phyloP scores from a whole-genome alignment of 305 asterid species.

The Fraxinus angustifolia region DNA sequence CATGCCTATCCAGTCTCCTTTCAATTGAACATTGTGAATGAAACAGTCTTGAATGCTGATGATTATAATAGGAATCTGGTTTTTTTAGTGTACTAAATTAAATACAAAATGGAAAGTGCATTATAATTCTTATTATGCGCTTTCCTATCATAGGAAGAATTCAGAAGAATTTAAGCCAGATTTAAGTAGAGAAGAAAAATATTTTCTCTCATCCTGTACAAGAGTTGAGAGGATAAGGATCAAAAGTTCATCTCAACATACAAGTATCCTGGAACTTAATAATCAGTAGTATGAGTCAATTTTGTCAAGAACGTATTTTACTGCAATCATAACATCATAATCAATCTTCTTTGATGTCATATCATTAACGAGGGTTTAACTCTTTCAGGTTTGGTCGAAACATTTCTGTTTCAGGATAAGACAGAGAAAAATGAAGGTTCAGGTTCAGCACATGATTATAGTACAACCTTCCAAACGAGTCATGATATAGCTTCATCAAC shows the following conservation, averaged over 20 bases:
- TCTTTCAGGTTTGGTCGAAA: constrained; percentile 19
- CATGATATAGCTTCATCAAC: constrained; percentile 46
- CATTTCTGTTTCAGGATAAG: constrained; percentile 9
- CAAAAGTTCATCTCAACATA: not conserved
- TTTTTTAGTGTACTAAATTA: not conserved
- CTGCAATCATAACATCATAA: not conserved
- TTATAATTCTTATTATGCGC: not conserved
- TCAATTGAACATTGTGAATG: not conserved
- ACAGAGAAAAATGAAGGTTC: constrained; percentile 14
- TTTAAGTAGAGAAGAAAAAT: not conserved
- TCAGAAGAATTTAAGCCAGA: not conserved
- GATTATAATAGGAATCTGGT: not conserved
- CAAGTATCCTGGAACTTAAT: not conserved
- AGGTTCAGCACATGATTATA: constrained; percentile 11
- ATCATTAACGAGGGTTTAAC: not conserved
- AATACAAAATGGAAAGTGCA: not conserved
- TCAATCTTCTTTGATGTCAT: not conserved
- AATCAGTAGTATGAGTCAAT: not conserved
- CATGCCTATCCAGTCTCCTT: not conserved
- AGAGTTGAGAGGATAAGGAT: not conserved
- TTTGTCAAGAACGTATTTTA: not conserved
- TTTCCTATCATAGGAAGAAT: not conserved
- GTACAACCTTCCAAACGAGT: constrained; percentile 19
- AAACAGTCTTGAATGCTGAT: not conserved
- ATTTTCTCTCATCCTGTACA: not conserved